A percentile compares a stretch with the other conserved stretches of the same genome.
phyloP scores from a whole-genome alignment of 1,139 yeast species.

The Yamadazyma trypodendri region DNA sequence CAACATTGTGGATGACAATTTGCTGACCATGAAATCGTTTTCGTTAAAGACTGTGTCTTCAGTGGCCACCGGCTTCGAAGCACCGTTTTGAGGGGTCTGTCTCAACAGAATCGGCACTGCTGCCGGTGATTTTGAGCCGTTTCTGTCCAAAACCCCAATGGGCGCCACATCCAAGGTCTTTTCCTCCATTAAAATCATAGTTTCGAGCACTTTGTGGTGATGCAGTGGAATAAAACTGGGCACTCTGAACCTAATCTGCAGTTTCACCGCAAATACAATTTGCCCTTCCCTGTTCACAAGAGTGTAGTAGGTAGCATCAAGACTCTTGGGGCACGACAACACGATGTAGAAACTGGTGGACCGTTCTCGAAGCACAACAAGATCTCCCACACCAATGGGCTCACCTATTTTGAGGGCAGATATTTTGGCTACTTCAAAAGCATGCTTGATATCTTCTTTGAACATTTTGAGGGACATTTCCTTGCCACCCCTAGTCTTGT shows the following conservation, averaged over 20 bases:
- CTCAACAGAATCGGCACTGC: slow-evolving; percentile 23
- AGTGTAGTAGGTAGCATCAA: slow-evolving; percentile 40
- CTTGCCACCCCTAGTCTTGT: not conserved
- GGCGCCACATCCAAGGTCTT: slow-evolving; percentile 38
- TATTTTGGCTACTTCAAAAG: slow-evolving; percentile 25
- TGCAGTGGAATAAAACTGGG: slow-evolving; percentile 50
- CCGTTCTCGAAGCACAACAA: slow-evolving; percentile 35
- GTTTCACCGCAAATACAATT: slow-evolving; percentile 46
- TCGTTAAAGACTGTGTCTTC: slow-evolving; percentile 9
- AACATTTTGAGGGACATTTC: not conserved
- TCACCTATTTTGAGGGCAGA: slow-evolving; percentile 22
- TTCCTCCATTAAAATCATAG: slow-evolving; percentile 31
- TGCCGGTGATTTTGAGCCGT: slow-evolving; percentile 24
- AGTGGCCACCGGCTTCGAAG: not conserved
- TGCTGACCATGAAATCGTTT: slow-evolving; percentile 36
- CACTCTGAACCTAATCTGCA: slow-evolving; percentile 49
- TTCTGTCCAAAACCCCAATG: slow-evolving; percentile 38
- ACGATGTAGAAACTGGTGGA: slow-evolving; percentile 32
- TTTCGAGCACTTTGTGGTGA: slow-evolving; percentile 19
- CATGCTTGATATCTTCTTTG: slow-evolving; percentile 12
- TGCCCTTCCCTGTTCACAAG: slow-evolving; percentile 58
- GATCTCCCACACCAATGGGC: slow-evolving; percentile 37
- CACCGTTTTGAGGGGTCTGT: slow-evolving; percentile 10
- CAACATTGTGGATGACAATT: slow-evolving; percentile 38
- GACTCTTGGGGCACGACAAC: slow-evolving; percentile 28